Conservation (phyloP, 176 grass and related monocot genomes). For the Avena insularis region DNA sequence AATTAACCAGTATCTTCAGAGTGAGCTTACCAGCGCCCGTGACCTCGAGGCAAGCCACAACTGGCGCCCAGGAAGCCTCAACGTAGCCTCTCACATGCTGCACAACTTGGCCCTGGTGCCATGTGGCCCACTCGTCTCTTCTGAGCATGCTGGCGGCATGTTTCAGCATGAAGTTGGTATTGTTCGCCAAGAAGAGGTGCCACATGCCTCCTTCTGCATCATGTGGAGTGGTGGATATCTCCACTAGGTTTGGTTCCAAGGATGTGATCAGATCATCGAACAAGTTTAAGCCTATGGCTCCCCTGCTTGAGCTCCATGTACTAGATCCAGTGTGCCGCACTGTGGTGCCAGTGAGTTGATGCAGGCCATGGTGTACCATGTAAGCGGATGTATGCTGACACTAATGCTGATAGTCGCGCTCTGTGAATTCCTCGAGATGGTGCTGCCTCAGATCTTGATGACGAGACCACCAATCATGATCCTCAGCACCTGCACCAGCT, state of each 20-base stretch:
- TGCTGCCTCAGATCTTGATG: not conserved
- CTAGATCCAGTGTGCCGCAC: not conserved
- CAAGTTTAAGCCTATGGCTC: not conserved
- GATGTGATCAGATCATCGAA: slow-evolving; percentile 5
- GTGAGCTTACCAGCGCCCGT: not conserved
- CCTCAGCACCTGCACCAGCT: slow-evolving; percentile 15
- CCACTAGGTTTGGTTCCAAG: slow-evolving; percentile 26
- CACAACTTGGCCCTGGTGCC: not conserved
- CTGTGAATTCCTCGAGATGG: not conserved
- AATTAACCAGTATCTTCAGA: not conserved
- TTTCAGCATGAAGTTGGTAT: slow-evolving; percentile 9
- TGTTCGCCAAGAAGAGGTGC: slow-evolving; percentile 47
- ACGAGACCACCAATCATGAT: not conserved
- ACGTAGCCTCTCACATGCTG: slow-evolving; percentile 29
- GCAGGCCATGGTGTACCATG: slow-evolving; percentile 29
- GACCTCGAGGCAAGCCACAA: slow-evolving; percentile 11
- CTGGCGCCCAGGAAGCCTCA: slow-evolving; percentile 29
- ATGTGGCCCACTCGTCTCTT: slow-evolving; percentile 3
- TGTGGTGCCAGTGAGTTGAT: slow-evolving; percentile 22
- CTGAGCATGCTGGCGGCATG: slow-evolving; percentile 28
- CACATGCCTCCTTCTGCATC: not conserved
- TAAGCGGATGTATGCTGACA: slow-evolving; percentile 35
- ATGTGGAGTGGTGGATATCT: not conserved
- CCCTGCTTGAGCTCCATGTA: no score
- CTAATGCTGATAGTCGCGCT: no score